These are phyloP conservation scores for Wickerhamomyces hampshirensis DNA, from an alignment of 805 yeast species.

Conservation along the genomic window DNA sequence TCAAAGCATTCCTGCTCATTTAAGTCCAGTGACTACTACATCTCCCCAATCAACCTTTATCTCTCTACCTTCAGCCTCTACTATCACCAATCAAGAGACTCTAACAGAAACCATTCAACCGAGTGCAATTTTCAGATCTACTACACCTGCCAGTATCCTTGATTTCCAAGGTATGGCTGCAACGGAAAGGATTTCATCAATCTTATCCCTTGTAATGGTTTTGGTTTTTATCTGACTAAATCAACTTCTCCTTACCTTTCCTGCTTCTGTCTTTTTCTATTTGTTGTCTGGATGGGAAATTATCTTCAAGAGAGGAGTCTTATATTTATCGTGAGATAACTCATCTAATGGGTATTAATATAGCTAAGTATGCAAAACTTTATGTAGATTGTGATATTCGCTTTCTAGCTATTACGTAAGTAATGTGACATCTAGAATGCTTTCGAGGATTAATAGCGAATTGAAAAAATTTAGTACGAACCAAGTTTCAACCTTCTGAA, in stretches of 20 bases:
- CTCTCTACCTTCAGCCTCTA: background rate
- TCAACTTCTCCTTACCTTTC: background rate
- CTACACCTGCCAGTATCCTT: slow-evolving; percentile 1
- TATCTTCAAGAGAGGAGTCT: slow-evolving; percentile 15
- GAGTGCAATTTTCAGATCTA: background rate
- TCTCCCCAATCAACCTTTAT: background rate
- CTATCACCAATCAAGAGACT: background rate
- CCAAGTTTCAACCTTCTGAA: too few relatives aligned
- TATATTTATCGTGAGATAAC: slow-evolving; percentile 11
- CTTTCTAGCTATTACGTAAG: too few relatives aligned
- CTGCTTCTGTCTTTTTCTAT: background rate
- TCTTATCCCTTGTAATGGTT: slow-evolving; percentile 2
- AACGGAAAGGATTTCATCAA: slow-evolving; percentile 2
- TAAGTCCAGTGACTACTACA: background rate
- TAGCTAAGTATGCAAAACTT: too few relatives aligned
- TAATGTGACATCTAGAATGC: too few relatives aligned
- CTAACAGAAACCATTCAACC: background rate
- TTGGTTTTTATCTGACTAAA: slow-evolving; percentile 1
- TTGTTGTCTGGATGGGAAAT: slow-evolving; percentile 1
- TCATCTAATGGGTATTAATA: too few relatives aligned
- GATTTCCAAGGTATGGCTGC: slow-evolving; percentile 3
- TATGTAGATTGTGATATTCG: too few relatives aligned
- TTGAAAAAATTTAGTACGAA: too few relatives aligned
- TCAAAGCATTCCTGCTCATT: background rate
- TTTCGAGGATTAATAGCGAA: too few relatives aligned